Evolutionary conservation across 176 grass and related monocot species (phyloP).

Genomic region (Cenchrus fungigraminus): DNA sequence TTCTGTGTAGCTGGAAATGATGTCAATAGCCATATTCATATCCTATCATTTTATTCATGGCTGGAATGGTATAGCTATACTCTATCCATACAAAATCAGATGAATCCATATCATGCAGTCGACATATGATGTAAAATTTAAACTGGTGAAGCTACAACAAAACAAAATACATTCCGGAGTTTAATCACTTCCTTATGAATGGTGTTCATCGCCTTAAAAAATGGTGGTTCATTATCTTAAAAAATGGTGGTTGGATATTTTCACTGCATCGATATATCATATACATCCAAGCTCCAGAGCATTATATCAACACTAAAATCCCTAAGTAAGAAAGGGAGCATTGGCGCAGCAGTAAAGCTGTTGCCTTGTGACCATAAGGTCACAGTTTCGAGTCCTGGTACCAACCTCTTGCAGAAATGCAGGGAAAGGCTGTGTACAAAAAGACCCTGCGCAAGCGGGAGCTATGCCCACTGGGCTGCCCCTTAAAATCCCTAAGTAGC

Average conservation of each 20-base stretch:
- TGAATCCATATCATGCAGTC: not conserved
- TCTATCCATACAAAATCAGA: slow-evolving; percentile 9
- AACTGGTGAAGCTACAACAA: not conserved
- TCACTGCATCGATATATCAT: not conserved
- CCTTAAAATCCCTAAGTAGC: not conserved
- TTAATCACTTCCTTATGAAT: not conserved
- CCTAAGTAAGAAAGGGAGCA: no score
- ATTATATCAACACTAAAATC: not conserved
- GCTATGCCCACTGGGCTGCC: no score
- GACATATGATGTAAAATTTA: not conserved
- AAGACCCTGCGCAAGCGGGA: no score
- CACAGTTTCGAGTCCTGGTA: no score
- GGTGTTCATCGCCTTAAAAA: not conserved
- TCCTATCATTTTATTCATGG: not conserved
- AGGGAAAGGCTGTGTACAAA: no score
- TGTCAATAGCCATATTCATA: not conserved
- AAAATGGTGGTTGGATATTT: slow-evolving; percentile 14
- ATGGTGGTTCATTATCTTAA: not conserved
- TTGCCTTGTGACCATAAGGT: no score
- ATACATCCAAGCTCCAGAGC: slow-evolving; percentile 1
- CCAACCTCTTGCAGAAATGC: no score
- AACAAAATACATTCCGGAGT: not conserved
- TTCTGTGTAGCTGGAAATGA: not conserved
- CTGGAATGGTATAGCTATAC: not conserved
- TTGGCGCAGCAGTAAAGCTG: no score